Evolutionary conservation across 1,284 basidiomycete species (phyloP).

Genomic region (Leccinum angustisporum): DNA sequence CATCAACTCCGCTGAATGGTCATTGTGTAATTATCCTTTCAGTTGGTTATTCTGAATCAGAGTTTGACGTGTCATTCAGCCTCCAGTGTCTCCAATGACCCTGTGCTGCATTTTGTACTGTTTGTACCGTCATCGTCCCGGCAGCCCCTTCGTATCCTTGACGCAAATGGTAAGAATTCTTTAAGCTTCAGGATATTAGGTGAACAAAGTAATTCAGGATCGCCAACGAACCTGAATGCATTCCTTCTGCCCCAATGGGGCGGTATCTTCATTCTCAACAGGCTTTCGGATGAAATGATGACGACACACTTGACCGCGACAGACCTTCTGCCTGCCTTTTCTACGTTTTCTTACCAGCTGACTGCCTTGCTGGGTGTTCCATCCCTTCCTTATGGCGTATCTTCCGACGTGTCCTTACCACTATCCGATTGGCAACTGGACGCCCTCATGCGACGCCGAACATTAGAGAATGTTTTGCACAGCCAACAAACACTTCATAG

Average conservation of each 20-base stretch:
- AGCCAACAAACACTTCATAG: conserved; percentile 76
- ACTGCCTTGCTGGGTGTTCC: conserved; percentile 79
- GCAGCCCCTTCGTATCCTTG: conserved; percentile 71
- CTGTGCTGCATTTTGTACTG: conserved; percentile 89
- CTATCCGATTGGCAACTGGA: conserved; percentile 80
- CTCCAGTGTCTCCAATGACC: conserved; percentile 83
- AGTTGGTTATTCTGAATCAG: neutral
- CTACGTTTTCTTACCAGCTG: conserved; percentile 76
- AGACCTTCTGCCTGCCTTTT: conserved; percentile 60
- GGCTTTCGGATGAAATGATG: conserved; percentile 35
- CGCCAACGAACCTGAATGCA: conserved; percentile 51
- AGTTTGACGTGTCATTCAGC: conserved; percentile 44
- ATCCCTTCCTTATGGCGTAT: conserved; percentile 49
- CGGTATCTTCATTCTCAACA: conserved; percentile 82
- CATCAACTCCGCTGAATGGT: conserved; percentile 96
- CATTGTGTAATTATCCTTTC: conserved; percentile 60
- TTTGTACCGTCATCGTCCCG: conserved; percentile 78
- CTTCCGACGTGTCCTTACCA: conserved; percentile 22
- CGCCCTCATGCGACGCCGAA: conserved; percentile 69
- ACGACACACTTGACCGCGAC: conserved; percentile 40
- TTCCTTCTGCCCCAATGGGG: conserved; percentile 98
- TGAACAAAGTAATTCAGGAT: conserved; percentile 34
- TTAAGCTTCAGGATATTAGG: conserved; percentile 2
- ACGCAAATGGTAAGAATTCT: conserved; percentile 48
- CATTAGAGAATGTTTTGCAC: conserved; percentile 66